Evolutionary conservation across 768 basidiomycete genomes (phyloP), one percentile per base, ranked within the genome.

Genomic region (Collybiopsis luxurians): DNA sequence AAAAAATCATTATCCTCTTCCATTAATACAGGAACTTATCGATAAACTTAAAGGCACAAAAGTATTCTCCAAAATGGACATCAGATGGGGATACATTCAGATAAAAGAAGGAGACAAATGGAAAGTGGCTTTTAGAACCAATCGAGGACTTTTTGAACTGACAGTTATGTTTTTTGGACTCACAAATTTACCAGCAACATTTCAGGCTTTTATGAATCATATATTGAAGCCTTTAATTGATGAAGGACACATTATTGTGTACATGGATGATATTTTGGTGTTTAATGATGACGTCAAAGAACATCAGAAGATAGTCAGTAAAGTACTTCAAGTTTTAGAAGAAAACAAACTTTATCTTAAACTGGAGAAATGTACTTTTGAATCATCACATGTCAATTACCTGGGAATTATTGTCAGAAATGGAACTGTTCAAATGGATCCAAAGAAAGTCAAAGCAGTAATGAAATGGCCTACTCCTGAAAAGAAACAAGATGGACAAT

Each of bases 81-180:
- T n/a, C n/a, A n/a, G n/a, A n/a, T n/a, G 67, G 42, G 75, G 71
- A 0, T 81, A 75, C 13, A 61, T 81, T n/a, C 62, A 73, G 2
- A 72, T 81, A 21, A 68, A 67, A 12, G 66, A 73, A 40, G 77
- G 76, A 2, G 69, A 80, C 55, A 65, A 78, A 60, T 74, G 70
- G 71, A 80, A 80, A 60, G 75, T 72, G 0, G 72, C 75, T 0
- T 80, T 81, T 63, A 57, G 47, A 1, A 74, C 69, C 0, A 67
- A 71, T 15, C 59, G 60, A 21, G 76, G 78, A 1, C 59, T 71
- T 0, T 79, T 70, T 50, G 71, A 81, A 67, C 72, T 66, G 2
- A 58, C 66, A 1, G 75, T 80, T 4, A 79, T 80, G 75, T 76
- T 71, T 51, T 76, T 74, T 36, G 73, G 74, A 0, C 51, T 72